These are phyloP conservation scores for Keqinozyma sinolaborantium DNA, from an alignment of 1,139 yeast species.

Conservation along the genomic window DNA sequence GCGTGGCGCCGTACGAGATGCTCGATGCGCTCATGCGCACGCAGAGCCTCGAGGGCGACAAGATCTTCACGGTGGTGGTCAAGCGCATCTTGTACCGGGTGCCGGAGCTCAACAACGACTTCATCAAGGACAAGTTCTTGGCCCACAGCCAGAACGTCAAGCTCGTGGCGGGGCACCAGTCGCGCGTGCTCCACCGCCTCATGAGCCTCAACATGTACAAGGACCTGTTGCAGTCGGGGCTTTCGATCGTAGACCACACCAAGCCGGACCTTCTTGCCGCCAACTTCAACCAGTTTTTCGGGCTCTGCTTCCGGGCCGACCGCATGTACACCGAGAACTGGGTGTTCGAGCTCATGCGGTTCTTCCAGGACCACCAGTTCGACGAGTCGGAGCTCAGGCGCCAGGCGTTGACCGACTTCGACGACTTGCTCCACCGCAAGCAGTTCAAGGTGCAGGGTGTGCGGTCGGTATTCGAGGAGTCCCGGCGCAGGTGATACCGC, in stretches of 20 bases:
- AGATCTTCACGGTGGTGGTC: conserved; percentile 12
- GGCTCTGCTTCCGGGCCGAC: conserved; percentile 8
- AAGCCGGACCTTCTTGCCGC: conserved; percentile 5
- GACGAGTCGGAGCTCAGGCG: conserved; percentile 5
- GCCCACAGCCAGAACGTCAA: conserved; percentile 9
- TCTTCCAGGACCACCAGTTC: conserved; percentile 3
- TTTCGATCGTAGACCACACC: conserved; percentile 3
- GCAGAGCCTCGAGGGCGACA: conserved; percentile 15
- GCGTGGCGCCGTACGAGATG: conserved; percentile 5
- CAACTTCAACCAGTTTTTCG: conserved; percentile 12
- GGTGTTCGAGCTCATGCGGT: conserved; percentile 7
- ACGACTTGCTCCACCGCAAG: conserved; percentile 1
- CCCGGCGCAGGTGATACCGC: too few species aligned
- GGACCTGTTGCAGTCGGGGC: conserved; percentile 1
- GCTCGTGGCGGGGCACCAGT: conserved; percentile 9
- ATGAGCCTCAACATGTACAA: background rate
- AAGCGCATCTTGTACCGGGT: conserved; percentile 8
- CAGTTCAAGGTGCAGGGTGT: conserved; percentile 1
- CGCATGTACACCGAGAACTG: conserved; percentile 7
- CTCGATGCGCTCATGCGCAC: conserved; percentile 10
- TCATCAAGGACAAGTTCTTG: conserved; percentile 5
- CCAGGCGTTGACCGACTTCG: conserved; percentile 4
- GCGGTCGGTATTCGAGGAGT: too few species aligned
- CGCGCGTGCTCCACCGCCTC: conserved; percentile 3
- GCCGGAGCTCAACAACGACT: conserved; percentile 4